These are phyloP conservation scores for Hanseniaspora gamundiae DNA, from an alignment of 1,139 yeast species.

Conservation along the genomic window DNA sequence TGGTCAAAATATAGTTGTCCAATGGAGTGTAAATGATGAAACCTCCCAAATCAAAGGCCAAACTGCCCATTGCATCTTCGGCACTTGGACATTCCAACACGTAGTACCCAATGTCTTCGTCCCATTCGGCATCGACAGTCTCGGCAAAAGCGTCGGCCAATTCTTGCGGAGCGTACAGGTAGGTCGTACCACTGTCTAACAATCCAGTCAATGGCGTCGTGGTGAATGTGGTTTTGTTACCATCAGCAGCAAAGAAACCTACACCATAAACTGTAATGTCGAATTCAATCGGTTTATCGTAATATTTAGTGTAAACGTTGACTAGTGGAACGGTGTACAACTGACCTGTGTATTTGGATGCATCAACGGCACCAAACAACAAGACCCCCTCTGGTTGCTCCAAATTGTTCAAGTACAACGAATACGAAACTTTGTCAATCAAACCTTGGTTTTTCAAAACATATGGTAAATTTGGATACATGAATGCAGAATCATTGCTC, in stretches of 20 bases:
- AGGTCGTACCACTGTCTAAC: conserved; percentile 44
- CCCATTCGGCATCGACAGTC: conserved; percentile 29
- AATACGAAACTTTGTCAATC: conserved; percentile 41
- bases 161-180: conserved; percentile 37
- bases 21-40: conserved; percentile 35
- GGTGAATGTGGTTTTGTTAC: conserved; percentile 18
- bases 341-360: conserved; percentile 36
- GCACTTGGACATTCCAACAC: conserved; percentile 22
- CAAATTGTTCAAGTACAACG: conserved; percentile 36
- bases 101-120: conserved; percentile 25
- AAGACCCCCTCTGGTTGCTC: conserved; percentile 32
- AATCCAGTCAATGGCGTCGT: conserved; percentile 26
- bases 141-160: conserved; percentile 29
- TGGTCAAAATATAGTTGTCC: conserved; percentile 25
- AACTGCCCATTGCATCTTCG: conserved; percentile 16
- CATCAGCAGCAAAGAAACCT: conserved; percentile 22
- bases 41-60: conserved; percentile 43
- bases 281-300: conserved; percentile 27
- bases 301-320: conserved; percentile 24
- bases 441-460: conserved; percentile 40
- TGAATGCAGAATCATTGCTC: conserved; percentile 11
- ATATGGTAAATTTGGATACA: conserved; percentile 36
- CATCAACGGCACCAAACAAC: conserved; percentile 50
- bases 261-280: conserved; percentile 34
- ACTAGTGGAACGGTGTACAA: conserved; percentile 35